phyloP scores from a whole-genome alignment of 2,329 filamentous ascomycete genomes.

The Phaeosphaeriaceae sp. region DNA sequence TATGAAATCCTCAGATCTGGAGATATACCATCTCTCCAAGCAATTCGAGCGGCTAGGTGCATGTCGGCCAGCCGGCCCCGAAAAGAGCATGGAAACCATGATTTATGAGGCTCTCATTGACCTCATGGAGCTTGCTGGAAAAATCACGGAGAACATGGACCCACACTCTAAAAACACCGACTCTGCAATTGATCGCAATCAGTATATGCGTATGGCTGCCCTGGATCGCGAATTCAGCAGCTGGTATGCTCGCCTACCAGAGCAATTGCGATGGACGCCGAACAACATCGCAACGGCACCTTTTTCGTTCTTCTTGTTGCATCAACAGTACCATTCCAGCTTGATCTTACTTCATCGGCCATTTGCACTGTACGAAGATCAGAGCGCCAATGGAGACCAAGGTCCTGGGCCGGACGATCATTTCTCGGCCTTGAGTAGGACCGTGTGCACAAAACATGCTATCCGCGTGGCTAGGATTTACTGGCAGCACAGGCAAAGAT shows the following conservation, averaged over 20 bases:
- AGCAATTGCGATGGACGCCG: slow-evolving; percentile 49
- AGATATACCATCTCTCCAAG: slow-evolving; percentile 56
- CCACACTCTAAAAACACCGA: slow-evolving; percentile 36
- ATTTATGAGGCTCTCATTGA: slow-evolving; percentile 62
- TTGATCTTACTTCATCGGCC: slow-evolving; percentile 62
- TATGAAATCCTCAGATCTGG: slow-evolving; percentile 62
- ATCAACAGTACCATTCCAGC: slow-evolving; percentile 63
- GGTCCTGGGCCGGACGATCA: slow-evolving; percentile 46
- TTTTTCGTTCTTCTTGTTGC: slow-evolving; percentile 59
- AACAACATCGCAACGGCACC: slow-evolving; percentile 46
- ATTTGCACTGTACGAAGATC: slow-evolving; percentile 60
- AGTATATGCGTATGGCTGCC: slow-evolving; percentile 59
- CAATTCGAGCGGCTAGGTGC: slow-evolving; percentile 55
- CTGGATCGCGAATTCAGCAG: slow-evolving; percentile 62
- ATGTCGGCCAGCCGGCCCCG: slow-evolving; percentile 42
- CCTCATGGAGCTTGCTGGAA: slow-evolving; percentile 63
- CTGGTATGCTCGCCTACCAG: slow-evolving; percentile 62
- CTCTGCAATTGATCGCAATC: slow-evolving; percentile 52
- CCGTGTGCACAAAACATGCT: slow-evolving; percentile 63
- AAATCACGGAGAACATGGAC: slow-evolving; percentile 57
- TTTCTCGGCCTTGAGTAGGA: slow-evolving; percentile 57
- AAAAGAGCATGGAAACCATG: slow-evolving; percentile 46
- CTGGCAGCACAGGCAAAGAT: slow-evolving; percentile 62
- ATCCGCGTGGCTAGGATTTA: slow-evolving; percentile 62
- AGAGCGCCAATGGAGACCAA: slow-evolving; percentile 44